Percentiles rank a stretch among this genome's conserved stretches.
Evolutionary conservation across 108 stramenopile genomes (phyloP).

Genomic region (Fragilariopsis cylindrus): DNA sequence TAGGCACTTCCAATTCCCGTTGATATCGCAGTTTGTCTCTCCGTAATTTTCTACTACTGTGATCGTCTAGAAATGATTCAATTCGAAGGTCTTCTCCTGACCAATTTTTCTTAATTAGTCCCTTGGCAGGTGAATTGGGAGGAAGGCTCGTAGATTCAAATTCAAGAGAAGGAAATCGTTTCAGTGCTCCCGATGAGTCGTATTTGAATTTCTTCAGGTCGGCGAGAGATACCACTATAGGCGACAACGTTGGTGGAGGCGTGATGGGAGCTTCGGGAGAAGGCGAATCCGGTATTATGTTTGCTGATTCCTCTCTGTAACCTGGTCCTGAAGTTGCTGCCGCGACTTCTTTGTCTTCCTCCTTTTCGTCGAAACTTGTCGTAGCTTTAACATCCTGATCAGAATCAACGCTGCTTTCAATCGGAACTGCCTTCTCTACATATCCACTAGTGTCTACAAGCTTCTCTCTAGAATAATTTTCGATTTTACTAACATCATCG

Average conservation of each 20-base stretch:
- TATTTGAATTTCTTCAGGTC: slow-evolving; percentile 55
- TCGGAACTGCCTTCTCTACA: not conserved
- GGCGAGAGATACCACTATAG: slow-evolving; percentile 67
- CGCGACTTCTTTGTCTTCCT: not conserved
- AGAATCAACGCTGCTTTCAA: not conserved
- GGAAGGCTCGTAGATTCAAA: slow-evolving; percentile 36
- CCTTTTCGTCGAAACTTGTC: not conserved
- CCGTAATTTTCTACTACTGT: slow-evolving; percentile 21
- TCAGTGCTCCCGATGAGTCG: not conserved
- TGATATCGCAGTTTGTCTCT: not conserved
- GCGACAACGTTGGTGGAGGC: slow-evolving; percentile 72
- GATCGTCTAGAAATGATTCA: slow-evolving; percentile 41
- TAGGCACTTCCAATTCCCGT: slow-evolving; percentile 9
- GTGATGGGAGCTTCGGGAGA: slow-evolving; percentile 63
- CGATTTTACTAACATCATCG: slow-evolving; percentile 24
- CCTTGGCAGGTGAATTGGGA: slow-evolving; percentile 23
- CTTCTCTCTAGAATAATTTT: not conserved
- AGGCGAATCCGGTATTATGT: slow-evolving; percentile 25
- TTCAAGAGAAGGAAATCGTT: slow-evolving; percentile 3
- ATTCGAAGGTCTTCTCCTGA: slow-evolving; percentile 63
- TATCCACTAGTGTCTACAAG: slow-evolving; percentile 14
- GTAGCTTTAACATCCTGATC: not conserved
- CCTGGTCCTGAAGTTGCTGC: not conserved
- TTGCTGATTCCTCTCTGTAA: not conserved
- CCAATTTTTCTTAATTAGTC: slow-evolving; percentile 36